Conservation (phyloP, 2,329 filamentous ascomycete species). For the Pseudogymnoascus sp. region DNA sequence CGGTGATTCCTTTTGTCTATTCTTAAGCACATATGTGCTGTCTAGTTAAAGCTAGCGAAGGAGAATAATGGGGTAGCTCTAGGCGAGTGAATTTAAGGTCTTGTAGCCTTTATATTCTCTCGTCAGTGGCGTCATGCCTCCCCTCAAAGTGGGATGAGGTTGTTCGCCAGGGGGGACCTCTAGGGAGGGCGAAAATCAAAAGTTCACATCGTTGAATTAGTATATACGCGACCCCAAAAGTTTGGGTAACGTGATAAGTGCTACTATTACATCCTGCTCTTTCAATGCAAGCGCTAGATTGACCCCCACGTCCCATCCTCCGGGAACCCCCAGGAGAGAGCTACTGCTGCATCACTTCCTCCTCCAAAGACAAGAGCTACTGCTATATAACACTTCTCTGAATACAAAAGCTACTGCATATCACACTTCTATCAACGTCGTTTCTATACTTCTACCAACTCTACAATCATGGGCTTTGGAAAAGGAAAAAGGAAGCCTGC, state of each 20-base stretch:
- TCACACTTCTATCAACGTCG: neutral
- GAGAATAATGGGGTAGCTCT: neutral
- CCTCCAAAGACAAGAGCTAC: neutral
- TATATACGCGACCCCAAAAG: neutral
- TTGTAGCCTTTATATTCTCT: neutral
- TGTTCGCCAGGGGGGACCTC: neutral
- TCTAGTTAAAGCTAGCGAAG: neutral
- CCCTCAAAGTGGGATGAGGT: neutral
- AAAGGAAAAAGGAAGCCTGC: neutral
- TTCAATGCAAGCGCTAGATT: neutral
- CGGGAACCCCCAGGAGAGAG: neutral
- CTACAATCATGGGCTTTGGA: neutral
- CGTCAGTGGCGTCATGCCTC: neutral
- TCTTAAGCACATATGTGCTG: neutral
- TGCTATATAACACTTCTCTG: neutral
- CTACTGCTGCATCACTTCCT: neutral
- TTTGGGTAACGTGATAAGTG: neutral
- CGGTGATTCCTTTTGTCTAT: neutral
- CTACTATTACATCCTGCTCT: neutral
- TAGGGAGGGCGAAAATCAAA: neutral
- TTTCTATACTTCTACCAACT: neutral
- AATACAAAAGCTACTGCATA: neutral
- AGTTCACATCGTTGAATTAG: neutral
- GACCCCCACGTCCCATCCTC: too few species aligned
- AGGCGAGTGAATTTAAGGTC: neutral